Evolutionary conservation across 495 filamentous ascomycete genomes (phyloP), one percentile per base, ranked within the genome.

Genomic region (Xylaria palmicola): DNA sequence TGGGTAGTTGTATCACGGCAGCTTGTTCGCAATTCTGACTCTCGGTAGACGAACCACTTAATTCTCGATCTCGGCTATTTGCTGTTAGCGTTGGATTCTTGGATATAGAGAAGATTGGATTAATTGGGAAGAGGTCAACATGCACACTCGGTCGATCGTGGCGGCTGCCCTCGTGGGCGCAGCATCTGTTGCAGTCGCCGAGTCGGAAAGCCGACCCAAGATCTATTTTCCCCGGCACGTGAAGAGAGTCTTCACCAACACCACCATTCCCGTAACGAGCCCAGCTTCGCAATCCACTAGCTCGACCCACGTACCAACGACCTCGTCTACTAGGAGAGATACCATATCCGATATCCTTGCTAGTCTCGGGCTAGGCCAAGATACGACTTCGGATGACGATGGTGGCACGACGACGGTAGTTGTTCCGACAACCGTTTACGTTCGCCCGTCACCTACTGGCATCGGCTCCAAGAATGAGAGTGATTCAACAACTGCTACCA

Each of bases 151-250:
- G 61, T 77, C 81, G 26, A 60, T 81, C 43, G 63, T 85, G 58
- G 74, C 80, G 55, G 82, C 80, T 64, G 78, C 82, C 34, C 63
- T 85, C 62, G 78, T 80, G 60, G 73, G 81, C 26, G 74, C 79
- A 64, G 75, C 83, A 57, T 77, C 81, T 20, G 72, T 83, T 44
- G 79, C 75, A 56, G 74, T 66, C 45, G 77, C 79, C 30, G 68
- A 74, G 39, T 64, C 72, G 26, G 74, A 81, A 40, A 66, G 62
- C 34, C 72, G 69, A 65, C 84, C 84, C 6, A 80, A 74, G 65
- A 80, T 80, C 63, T 87, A 88, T 72, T 85, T 85, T 61, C 85
- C 85, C 9, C 75, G 77, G 41, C 78, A 86, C 43, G 75, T 87
- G 60, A 87, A 84, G 73, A 81, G 86, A 34, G 76, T 80, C 44